Base-by-base conservation (phyloP, 2,329 filamentous ascomycete genomes). In the Colletotrichum lentis region DNA sequence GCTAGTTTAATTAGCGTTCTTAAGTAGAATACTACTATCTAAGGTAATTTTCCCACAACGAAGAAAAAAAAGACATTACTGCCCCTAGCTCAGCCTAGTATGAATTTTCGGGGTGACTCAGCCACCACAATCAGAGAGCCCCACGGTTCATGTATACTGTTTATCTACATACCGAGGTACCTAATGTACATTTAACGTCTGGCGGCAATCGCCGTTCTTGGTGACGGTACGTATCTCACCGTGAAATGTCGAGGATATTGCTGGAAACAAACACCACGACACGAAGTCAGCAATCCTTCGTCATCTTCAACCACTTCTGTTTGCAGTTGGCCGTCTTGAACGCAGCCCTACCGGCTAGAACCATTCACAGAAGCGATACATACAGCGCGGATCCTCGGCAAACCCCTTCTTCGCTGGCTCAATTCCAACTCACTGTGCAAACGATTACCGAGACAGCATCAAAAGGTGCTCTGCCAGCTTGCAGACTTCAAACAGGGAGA, bases 201-300 rank as follows among this genome's bases (percentile, higher is more conserved):
- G 18, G 41, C 41, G 41, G 41, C 6, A 44, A 6, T 8, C 20
- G 41, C 41, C 41, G 41, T 52, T n/a, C 22, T n/a, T n/a, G 5
- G 4, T 2, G 11, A 52, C 27, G 18, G 49, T 52, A 31, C 49
- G 16, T 52, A 52, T 11, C 22, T 16, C 14, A 16, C 4, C 24
- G 14, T 5, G 22, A 7, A 27, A 1, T 12, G 6, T 20, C 24
- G 22, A 18, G 11, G 52, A 8, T 11, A n/a, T 39, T 20, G 31
- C 31, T 35, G 31, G 31, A 35, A 35, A 35, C 31, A 35, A 35
- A 35, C 31, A 35, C 31, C 31, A 22, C 24, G 37, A 16, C 11
- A 44, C 52, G 46, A 58, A 49, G 54, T 58, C 54, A 57, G 52
- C 53, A 50, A 44, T 58, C 37, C 54, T 64, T 64, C 46, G 62